phyloP scores from a whole-genome alignment of 192 early-diverging fungal species.

The Backusella macrospora region DNA sequence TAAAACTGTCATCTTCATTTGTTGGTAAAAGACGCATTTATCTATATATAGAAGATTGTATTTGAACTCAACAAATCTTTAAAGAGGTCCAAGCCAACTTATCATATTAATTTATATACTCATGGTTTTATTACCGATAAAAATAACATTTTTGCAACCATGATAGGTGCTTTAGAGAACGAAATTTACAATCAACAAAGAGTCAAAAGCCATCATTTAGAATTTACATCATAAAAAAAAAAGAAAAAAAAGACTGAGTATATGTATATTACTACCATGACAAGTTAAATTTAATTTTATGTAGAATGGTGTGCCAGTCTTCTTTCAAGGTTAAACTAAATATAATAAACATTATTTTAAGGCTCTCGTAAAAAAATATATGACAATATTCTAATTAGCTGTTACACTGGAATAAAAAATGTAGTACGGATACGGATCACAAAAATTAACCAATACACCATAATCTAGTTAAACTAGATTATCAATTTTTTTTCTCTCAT shows the following conservation, averaged over 20 bases:
- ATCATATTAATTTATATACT: neutral
- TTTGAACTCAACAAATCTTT: neutral
- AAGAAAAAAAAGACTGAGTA: too few species aligned
- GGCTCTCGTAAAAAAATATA: neutral
- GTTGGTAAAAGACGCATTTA: neutral
- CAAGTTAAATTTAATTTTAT: too few species aligned
- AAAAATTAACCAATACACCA: slow-evolving; percentile 12
- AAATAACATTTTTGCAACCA: too few species aligned
- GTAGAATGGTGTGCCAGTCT: neutral
- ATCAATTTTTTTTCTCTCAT: neutral
- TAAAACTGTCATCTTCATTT: neutral
- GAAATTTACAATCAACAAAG: neutral
- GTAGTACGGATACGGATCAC: neutral
- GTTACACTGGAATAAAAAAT: slow-evolving; percentile 4
- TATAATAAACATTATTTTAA: neutral
- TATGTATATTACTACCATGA: too few species aligned
- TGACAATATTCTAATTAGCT: neutral
- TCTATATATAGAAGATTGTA: neutral
- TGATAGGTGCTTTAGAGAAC: neutral
- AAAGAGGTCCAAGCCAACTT: neutral
- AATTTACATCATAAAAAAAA: too few species aligned
- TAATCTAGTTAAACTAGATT: neutral
- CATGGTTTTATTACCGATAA: too few species aligned
- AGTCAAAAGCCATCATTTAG: neutral
- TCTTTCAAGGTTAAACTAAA: neutral